Conservation (phyloP, 2,329 filamentous ascomycete species). For the Scedosporium dehoogii region DNA sequence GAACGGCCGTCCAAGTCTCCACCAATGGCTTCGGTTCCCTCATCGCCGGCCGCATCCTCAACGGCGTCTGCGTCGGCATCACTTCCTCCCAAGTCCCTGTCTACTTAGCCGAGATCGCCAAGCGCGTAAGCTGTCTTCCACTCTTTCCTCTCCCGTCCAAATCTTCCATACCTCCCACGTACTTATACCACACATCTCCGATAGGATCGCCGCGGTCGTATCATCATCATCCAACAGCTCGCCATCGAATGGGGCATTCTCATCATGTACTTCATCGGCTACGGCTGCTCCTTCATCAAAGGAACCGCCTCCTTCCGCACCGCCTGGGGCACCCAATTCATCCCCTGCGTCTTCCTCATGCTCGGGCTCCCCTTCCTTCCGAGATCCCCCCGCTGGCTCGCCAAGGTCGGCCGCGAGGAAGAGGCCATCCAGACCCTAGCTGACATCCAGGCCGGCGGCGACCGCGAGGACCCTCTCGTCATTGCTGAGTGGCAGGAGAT, state of each 20-base stretch:
- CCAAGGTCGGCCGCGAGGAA: slow-evolving; percentile 50
- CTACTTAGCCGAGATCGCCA: slow-evolving; percentile 52
- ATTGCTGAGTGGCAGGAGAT: slow-evolving; percentile 49
- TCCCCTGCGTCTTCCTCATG: slow-evolving; percentile 49
- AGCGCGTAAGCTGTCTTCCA: slow-evolving; percentile 5
- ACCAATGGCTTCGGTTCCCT: slow-evolving; percentile 20
- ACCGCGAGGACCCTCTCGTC: slow-evolving; percentile 42
- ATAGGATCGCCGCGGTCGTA: slow-evolving; percentile 39
- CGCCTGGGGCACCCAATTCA: slow-evolving; percentile 55
- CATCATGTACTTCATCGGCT: slow-evolving; percentile 61
- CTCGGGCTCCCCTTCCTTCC: slow-evolving; percentile 50
- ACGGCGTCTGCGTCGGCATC: slow-evolving; percentile 53
- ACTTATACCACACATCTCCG: slow-evolving; percentile 22
- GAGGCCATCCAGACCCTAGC: slow-evolving; percentile 43
- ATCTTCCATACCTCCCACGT: background rate
- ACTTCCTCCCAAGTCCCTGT: slow-evolving; percentile 55
- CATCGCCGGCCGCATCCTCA: slow-evolving; percentile 47
- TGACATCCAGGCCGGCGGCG: slow-evolving; percentile 45
- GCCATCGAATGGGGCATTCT: slow-evolving; percentile 59
- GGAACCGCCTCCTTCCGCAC: slow-evolving; percentile 50
- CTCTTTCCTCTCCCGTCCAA: background rate
- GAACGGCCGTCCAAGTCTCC: slow-evolving; percentile 13
- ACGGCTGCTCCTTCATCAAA: slow-evolving; percentile 52
- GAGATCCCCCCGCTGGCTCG: slow-evolving; percentile 54
- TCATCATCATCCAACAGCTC: slow-evolving; percentile 65